These are phyloP conservation scores for Salmacisia buchloeana DNA, from an alignment of 1,284 basidiomycete genomes.

Conservation along the genomic window DNA sequence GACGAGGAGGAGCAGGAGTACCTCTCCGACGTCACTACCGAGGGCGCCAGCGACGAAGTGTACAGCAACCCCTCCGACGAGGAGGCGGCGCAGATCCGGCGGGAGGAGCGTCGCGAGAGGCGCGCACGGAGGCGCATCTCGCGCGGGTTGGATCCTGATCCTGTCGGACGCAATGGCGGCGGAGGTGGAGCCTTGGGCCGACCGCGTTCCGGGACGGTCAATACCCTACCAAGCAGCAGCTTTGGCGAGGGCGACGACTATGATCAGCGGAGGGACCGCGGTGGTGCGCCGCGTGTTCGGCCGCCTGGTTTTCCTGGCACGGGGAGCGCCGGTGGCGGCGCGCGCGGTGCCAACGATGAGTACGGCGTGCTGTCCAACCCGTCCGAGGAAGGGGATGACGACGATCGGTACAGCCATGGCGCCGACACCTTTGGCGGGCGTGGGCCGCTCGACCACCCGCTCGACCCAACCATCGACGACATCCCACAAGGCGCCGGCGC, in stretches of 20 bases:
- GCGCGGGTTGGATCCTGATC: not conserved
- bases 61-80: slow-evolving; percentile 45
- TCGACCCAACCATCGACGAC: not conserved
- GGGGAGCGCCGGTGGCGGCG: not conserved
- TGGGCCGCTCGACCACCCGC: slow-evolving; percentile 9
- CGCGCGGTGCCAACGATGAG: not conserved
- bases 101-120: slow-evolving; percentile 22
- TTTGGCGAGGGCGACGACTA: slow-evolving; percentile 18
- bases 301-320: not conserved
- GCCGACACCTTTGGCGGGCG: slow-evolving; percentile 22
- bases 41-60: slow-evolving; percentile 21
- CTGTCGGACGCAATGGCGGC: not conserved
- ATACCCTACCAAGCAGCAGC: slow-evolving; percentile 36
- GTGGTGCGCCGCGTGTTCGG: not conserved
- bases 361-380: slow-evolving; percentile 33
- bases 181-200: not conserved
- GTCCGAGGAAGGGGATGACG: slow-evolving; percentile 27
- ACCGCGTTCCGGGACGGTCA: slow-evolving; percentile 22
- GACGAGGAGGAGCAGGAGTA: slow-evolving; percentile 9
- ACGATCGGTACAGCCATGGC: slow-evolving; percentile 14
- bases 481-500: not conserved
- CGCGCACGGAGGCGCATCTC: slow-evolving; percentile 18
- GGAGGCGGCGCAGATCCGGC: slow-evolving; percentile 30
- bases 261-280: not conserved
- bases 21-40: not conserved